Evolutionary conservation across 2,329 filamentous ascomycete genomes (phyloP).

Genomic region (Paraphoma chrysanthemicola): DNA sequence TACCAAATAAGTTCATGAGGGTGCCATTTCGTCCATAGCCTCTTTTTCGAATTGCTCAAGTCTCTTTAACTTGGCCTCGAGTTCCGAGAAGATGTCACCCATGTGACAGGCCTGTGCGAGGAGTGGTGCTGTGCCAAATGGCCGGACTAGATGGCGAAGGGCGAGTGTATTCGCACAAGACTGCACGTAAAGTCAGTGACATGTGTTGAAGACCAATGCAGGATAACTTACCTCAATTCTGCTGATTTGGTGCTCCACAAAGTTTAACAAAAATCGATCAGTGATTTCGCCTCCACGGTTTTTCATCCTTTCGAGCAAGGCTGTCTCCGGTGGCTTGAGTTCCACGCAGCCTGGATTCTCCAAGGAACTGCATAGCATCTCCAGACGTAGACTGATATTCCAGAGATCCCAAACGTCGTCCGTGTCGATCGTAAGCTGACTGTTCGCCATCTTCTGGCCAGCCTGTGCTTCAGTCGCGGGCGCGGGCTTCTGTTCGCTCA

Average conservation of each 20-base stretch:
- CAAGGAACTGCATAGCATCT: conserved; percentile 91
- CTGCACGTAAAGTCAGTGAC: conserved; percentile 56
- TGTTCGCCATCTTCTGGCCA: conserved; percentile 67
- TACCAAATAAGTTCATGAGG: conserved; percentile 18
- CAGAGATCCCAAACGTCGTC: conserved; percentile 89
- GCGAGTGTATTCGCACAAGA: conserved; percentile 81
- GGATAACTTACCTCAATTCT: conserved; percentile 81
- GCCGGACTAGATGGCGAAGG: conserved; percentile 79
- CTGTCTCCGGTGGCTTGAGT: conserved; percentile 81
- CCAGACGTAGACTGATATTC: conserved; percentile 85
- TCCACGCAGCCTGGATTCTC: conserved; percentile 70
- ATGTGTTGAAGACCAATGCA: neutral
- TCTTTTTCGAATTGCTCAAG: conserved; percentile 56
- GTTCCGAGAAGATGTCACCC: conserved; percentile 69
- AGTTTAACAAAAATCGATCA: conserved; percentile 84
- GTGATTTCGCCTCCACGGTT: conserved; percentile 81
- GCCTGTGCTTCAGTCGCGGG: conserved; percentile 54
- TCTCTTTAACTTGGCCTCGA: conserved; percentile 69
- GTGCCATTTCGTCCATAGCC: conserved; percentile 34
- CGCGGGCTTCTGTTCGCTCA: conserved; percentile 48
- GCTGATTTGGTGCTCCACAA: conserved; percentile 93
- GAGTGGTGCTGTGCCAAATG: conserved; percentile 68
- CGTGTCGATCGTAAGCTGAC: conserved; percentile 78
- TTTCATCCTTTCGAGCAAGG: conserved; percentile 78
- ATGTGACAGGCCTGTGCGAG: conserved; percentile 81